Conservation (phyloP, 169 alveolate genomes). For the Miamiensis avidus region DNA sequence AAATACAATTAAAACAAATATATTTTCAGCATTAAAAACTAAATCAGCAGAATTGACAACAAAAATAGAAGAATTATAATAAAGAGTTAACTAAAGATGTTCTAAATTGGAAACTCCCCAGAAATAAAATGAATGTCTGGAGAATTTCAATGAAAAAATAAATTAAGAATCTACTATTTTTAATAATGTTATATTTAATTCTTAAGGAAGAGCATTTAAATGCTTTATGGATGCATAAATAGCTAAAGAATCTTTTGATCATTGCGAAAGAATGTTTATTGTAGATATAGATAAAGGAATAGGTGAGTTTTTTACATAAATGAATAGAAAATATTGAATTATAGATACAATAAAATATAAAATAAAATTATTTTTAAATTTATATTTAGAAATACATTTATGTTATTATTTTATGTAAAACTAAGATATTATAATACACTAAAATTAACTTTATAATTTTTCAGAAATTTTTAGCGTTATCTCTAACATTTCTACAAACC, state of each 20-base stretch:
- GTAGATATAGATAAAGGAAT: neutral
- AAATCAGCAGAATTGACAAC: neutral
- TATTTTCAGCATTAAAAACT: neutral
- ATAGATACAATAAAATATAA: too few relatives aligned
- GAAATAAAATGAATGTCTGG: neutral
- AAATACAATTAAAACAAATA: too few relatives aligned
- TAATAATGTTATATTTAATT: too few relatives aligned
- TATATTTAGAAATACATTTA: too few relatives aligned
- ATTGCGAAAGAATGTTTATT: neutral
- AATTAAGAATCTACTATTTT: neutral
- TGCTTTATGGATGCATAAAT: neutral
- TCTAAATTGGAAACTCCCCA: too few relatives aligned
- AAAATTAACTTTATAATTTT: too few relatives aligned
- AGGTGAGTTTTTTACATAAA: neutral
- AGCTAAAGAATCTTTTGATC: neutral
- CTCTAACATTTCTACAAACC: constrained; percentile 74
- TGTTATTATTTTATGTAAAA: too few relatives aligned
- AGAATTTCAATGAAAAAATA: too few relatives aligned
- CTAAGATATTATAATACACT: too few relatives aligned
- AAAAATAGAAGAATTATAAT: neutral
- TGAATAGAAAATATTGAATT: neutral
- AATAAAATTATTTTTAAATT: too few relatives aligned
- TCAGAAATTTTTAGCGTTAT: constrained; percentile 58
- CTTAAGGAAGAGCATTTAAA: neutral
- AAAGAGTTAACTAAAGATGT: neutral